A percentile compares a stretch with the other conserved stretches of the same genome.
Evolutionary conservation across 345 rosid genomes (phyloP).

Genomic region (Sonneratia caseolaris): DNA sequence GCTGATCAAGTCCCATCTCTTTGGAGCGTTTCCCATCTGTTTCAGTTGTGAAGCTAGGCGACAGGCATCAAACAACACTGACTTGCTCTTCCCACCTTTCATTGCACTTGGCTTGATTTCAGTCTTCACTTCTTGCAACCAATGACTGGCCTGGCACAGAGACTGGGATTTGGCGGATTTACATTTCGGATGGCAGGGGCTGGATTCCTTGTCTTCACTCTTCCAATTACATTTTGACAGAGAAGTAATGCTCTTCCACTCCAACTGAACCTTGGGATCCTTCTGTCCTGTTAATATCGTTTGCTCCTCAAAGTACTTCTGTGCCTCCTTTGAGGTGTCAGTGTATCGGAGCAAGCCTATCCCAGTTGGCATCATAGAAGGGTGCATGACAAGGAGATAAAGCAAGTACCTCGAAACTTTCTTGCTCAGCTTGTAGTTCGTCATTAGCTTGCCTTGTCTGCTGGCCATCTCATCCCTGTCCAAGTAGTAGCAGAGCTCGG

Average conservation of each 20-base stretch:
- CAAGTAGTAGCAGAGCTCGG: not conserved
- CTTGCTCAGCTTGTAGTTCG: not conserved
- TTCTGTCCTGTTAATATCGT: not conserved
- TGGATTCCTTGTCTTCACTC: too few relatives aligned
- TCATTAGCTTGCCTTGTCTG: not conserved
- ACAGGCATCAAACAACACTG: slow-evolving; percentile 24
- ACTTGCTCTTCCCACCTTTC: slow-evolving; percentile 23
- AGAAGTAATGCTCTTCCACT: not conserved
- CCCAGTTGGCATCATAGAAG: slow-evolving; percentile 7
- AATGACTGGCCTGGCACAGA: not conserved
- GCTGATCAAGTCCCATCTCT: slow-evolving; percentile 11
- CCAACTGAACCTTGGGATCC: not conserved
- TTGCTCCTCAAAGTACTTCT: slow-evolving; percentile 5
- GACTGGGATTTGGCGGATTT: too few relatives aligned
- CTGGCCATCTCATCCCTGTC: not conserved
- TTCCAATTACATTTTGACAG: too few relatives aligned
- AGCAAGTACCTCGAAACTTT: slow-evolving; percentile 7
- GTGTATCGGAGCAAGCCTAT: slow-evolving; percentile 5
- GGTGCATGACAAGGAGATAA: slow-evolving; percentile 11
- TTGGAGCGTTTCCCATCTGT: too few relatives aligned
- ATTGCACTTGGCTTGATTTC: slow-evolving; percentile 6
- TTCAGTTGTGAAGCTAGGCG: slow-evolving; percentile 6
- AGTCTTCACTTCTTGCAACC: slow-evolving; percentile 11
- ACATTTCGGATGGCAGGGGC: too few relatives aligned
- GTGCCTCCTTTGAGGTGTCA: slow-evolving; percentile 1